Base-by-base conservation (phyloP, 108 stramenopile genomes). In the Cyclostephanos invisitatus region DNA sequence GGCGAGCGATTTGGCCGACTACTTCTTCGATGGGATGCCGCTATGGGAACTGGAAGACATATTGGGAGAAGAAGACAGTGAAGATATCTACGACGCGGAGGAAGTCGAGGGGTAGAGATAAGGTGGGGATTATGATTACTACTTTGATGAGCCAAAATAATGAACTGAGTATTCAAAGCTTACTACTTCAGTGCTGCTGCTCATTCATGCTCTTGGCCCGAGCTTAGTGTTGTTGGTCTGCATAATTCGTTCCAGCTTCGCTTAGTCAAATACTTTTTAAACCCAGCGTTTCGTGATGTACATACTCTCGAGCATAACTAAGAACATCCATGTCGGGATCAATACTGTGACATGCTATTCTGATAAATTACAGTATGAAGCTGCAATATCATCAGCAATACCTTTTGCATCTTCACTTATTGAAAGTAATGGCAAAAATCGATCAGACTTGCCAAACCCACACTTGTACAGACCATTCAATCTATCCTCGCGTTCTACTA, bases 391-490 rank as follows among this genome's bases (percentile, higher is more conserved):
- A 25, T 48, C 53, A 24, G 64, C 68, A 47, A 81, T 71, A 14
- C 67, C 63, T 14, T 67, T 32, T 22, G 68, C 84, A 15, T 85
- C 77, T 3, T 85, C 81, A 22, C 81, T 53, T 28, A 85, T 82
- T 44, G 81, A 80, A 35, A 61, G 54, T 29, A 85, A 32, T 47
- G 84, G 84, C 63, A 85, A 65, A 59, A 75, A 83, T 12, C 68
- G 72, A 47, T 84, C 84, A 12, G 64, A 65, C n/a, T 72, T 79
- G 36, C 81, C 81, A 59, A 85, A 82, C 3, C 84, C 84, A 57
- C 64, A 64, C 29, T 74, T 74, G 80, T 75, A 85, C 69, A 85
- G 21, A 42, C 84, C 84, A 80, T 76, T 85, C 57, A 81, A 48
- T 25, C 70, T 63, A 68, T 85, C 84, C 58, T 83, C 81, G 22